phyloP scores from a whole-genome alignment of 2,329 filamentous ascomycete genomes.

The Fragosphaeria purpurea region DNA sequence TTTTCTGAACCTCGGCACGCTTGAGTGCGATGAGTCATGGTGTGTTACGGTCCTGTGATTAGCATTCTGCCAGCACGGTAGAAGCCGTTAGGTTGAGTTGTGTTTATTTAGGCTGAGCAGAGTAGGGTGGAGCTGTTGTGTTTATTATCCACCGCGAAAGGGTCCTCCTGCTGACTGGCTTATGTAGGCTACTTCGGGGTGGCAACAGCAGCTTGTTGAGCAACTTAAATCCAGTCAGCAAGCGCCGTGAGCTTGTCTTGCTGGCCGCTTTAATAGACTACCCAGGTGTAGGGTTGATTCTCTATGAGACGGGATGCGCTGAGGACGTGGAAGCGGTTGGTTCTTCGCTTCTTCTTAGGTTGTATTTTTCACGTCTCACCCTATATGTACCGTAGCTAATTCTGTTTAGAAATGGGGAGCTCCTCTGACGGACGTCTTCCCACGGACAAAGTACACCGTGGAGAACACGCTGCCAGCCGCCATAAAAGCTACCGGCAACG shows the following conservation, averaged over 20 bases:
- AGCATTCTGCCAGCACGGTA: too few species aligned
- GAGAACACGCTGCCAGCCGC: constrained; percentile 5
- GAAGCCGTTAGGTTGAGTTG: too few species aligned
- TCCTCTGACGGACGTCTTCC: constrained; percentile 6
- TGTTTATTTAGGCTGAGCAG: too few species aligned
- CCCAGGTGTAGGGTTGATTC: constrained; percentile 2
- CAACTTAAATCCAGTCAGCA: constrained; percentile 3
- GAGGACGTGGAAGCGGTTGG: constrained; percentile 5
- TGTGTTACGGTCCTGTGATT: not conserved
- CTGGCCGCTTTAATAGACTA: constrained; percentile 6
- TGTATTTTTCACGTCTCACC: not conserved
- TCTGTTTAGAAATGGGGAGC: constrained; percentile 3
- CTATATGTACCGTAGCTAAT: not conserved
- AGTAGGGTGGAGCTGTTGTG: too few species aligned
- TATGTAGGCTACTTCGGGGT: constrained; percentile 1
- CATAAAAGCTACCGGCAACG: constrained; percentile 2
- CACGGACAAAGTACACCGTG: constrained; percentile 5
- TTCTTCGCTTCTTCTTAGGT: not conserved
- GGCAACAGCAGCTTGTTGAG: constrained; percentile 1
- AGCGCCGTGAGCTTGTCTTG: constrained; percentile 7
- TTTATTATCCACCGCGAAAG: too few species aligned
- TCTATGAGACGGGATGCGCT: constrained; percentile 8
- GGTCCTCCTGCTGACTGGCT: too few species aligned
- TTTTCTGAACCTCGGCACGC: constrained; percentile 4
- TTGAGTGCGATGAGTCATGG: constrained; percentile 6